Evolutionary conservation across 2,329 filamentous ascomycete species (phyloP), one percentile per base, ranked within the genome.

Genomic region (Scedosporium dehoogii): DNA sequence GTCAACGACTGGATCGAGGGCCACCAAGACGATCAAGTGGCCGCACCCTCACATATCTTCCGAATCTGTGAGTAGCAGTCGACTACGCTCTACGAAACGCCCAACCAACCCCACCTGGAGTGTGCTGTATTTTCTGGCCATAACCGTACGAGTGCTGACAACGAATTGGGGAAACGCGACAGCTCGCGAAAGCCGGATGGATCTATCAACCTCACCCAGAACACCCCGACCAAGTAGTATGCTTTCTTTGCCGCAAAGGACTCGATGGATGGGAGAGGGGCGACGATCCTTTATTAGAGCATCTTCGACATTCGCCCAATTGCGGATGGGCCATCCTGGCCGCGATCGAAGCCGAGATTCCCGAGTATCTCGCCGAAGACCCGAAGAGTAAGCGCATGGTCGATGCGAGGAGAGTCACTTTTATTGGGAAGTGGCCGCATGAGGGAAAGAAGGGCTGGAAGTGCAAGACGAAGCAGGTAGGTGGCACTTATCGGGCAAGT

Each of bases 111-210:
- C 33, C 14, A 4, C 27, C 12, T 7, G 18, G 23, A 9, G 4
- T 18, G n/a, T 57, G 23, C 63, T 53, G 63, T 29, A 12, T 10
- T 23, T 10, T 2, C 5, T 23, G 68, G 6, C 16, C 3, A 10
- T 27, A 6, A 58, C 65, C 59, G 51, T 58, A 21, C 33, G 63
- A 62, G 48, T 65, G 41, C 51, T 29, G 46, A 61, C 63, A 41
- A 64, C 64, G 53, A 38, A 59, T 56, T 59, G 46, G 51, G 2
- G n/a, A 55, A 23, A 12, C 58, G 41, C 51, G 58, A 55, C 71
- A 96, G 89, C 87, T 99, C 69, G 93, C 94, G 4, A 86, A 85
- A 70, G 93, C 94, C 63, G 94, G 94, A 44, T 96, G 99, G 77
- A 94, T 88, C 76, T 97, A 91, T 76, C 84, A 87, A 64, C 93